Percentiles rank a stretch among this genome's conserved stretches.
phyloP scores from a whole-genome alignment of 139 green algal genomes.

The Dunaliella primolecta region DNA sequence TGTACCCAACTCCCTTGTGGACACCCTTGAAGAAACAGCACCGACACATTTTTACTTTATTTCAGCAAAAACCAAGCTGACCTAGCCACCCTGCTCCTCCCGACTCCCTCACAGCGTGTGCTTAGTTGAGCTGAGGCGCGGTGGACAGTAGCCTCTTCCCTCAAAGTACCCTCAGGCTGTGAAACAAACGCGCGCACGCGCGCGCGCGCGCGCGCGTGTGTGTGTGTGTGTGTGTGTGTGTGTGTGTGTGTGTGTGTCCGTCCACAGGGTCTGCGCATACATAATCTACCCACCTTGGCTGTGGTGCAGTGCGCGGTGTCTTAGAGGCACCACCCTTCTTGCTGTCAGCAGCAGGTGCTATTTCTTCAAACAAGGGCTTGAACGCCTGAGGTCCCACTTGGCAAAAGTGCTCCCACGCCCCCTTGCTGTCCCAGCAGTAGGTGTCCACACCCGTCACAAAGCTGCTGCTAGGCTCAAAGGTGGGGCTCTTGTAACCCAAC shows the following conservation, averaged over 20 bases:
- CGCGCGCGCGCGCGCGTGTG: background rate
- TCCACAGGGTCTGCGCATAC: background rate
- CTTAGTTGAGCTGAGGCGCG: too few relatives aligned
- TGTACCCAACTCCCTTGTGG: too few relatives aligned
- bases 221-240: background rate
- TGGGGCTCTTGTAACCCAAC: conserved; percentile 11
- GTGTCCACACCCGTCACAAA: background rate
- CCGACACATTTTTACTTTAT: too few relatives aligned
- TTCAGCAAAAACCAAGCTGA: too few relatives aligned
- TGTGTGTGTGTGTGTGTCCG: background rate
- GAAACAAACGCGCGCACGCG: too few relatives aligned
- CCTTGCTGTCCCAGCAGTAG: background rate
- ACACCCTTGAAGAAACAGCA: too few relatives aligned
- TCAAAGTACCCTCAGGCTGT: too few relatives aligned
- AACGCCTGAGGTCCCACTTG: background rate
- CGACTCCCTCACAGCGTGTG: too few relatives aligned
- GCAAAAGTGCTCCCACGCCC: background rate
- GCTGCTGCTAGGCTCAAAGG: background rate
- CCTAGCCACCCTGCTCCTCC: too few relatives aligned
- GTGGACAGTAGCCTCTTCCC: too few relatives aligned
- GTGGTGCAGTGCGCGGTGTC: background rate
- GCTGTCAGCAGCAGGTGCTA: background rate
- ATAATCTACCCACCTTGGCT: background rate
- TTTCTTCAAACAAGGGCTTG: background rate
- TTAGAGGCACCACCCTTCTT: background rate